These are phyloP conservation scores for Tetrapyrgos nigripes DNA, from an alignment of 1,284 basidiomycete genomes.

Conservation along the genomic window DNA sequence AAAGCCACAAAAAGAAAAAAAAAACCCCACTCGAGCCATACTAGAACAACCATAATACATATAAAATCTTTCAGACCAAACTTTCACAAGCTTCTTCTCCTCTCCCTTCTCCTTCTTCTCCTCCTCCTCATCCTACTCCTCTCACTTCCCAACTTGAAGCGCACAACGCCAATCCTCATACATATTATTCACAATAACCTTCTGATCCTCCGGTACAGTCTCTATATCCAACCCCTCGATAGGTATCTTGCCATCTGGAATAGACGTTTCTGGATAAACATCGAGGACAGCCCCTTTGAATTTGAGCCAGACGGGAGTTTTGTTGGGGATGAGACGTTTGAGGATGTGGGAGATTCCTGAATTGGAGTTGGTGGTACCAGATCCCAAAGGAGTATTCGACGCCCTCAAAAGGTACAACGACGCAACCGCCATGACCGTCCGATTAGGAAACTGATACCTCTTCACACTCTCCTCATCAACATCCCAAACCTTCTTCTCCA, in stretches of 20 bases:
- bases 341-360: not conserved
- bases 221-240: not conserved
- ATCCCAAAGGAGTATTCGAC: no score
- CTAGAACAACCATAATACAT: no score
- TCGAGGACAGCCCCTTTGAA: not conserved
- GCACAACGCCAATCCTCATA: not conserved
- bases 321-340: not conserved
- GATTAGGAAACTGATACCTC: constrained; percentile 25
- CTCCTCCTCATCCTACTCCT: no score
- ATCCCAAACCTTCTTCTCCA: constrained; percentile 12
- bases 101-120: no score
- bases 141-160: no score
- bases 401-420: not conserved
- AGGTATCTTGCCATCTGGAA: not conserved
- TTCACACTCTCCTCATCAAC: constrained; percentile 21
- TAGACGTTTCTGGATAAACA: not conserved
- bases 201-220: not conserved
- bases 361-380: no score
- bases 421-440: not conserved
- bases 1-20: no score
- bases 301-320: not conserved
- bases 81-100: no score
- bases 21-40: no score
- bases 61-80: no score
- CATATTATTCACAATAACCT: not conserved